Conservation (phyloP, 495 filamentous ascomycete genomes). For the Paragyromitra xinjiangensis region DNA sequence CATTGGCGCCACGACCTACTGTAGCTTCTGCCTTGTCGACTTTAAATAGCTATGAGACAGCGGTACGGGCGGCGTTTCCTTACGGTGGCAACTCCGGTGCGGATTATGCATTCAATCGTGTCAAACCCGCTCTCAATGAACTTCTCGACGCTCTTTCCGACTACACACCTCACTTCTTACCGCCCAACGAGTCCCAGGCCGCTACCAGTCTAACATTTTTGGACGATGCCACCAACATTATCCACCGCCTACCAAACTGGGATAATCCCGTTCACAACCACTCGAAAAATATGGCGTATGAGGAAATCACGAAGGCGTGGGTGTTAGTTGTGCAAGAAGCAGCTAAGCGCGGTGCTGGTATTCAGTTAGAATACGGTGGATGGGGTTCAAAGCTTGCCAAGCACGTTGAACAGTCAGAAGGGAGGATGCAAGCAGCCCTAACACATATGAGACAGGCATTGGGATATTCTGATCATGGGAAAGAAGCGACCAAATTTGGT, state of each 20-base stretch:
- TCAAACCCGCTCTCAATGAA: conserved; percentile 78
- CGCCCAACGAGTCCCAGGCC: conserved; percentile 84
- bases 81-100: conserved; percentile 82
- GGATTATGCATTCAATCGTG: conserved; percentile 94
- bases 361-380: conserved; percentile 86
- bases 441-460: conserved; percentile 58
- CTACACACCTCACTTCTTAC: conserved; percentile 93
- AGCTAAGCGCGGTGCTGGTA: conserved; percentile 87
- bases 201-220: conserved; percentile 82
- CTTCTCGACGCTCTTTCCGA: conserved; percentile 90
- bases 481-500: conserved; percentile 40
- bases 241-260: conserved; percentile 89
- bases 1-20: conserved; percentile 82
- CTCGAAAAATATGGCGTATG: conserved; percentile 92
- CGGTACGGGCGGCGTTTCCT: conserved; percentile 81
- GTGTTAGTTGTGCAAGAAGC: conserved; percentile 90
- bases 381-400: conserved; percentile 91
- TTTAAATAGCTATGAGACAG: conserved; percentile 79
- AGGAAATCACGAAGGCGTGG: conserved; percentile 95
- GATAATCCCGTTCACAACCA: conserved; percentile 83
- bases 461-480: conserved; percentile 47
- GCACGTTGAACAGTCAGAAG: conserved; percentile 87
- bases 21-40: conserved; percentile 81
- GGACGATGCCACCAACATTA: conserved; percentile 85
- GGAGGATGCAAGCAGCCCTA: conserved; percentile 82